Conservation (phyloP, 1,284 basidiomycete genomes). For the Pterulicium gracile region DNA sequence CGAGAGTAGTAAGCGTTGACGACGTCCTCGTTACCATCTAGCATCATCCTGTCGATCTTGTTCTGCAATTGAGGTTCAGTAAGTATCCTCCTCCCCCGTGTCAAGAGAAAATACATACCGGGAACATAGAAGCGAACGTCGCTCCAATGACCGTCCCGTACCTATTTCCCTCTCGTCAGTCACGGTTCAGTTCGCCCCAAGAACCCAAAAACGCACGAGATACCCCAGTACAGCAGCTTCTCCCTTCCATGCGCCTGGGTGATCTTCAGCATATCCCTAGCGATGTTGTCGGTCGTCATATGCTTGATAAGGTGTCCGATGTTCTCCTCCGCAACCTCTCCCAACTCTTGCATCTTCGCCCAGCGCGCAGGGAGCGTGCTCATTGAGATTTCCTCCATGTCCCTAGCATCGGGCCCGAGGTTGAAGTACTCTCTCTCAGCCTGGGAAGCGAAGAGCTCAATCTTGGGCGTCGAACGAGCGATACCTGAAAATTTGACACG, state of each 20-base stretch:
- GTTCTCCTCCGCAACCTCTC: conserved; percentile 1
- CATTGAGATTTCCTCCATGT: background rate
- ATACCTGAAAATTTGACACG: conserved; percentile 1
- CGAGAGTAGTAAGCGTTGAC: background rate
- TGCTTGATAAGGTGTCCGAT: background rate
- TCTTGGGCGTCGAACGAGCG: background rate
- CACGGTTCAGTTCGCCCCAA: background rate
- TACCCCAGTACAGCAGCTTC: conserved; percentile 3
- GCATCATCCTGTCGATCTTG: conserved; percentile 1
- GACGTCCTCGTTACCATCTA: conserved; percentile 1
- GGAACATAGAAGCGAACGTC: conserved; percentile 3
- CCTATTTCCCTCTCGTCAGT: background rate
- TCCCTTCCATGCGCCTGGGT: background rate
- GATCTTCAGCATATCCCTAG: conserved; percentile 1
- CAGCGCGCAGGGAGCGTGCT: background rate
- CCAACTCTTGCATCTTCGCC: conserved; percentile 1
- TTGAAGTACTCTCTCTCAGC: background rate
- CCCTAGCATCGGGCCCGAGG: background rate
- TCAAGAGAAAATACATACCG: background rate
- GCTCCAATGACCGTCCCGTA: conserved; percentile 2
- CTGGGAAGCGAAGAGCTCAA: background rate
- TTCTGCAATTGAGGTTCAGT: background rate
- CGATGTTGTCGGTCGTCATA: conserved; percentile 1
- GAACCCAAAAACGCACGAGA: background rate
- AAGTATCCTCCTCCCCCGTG: background rate